Evolutionary conservation across 1,139 yeast genomes (phyloP).

Genomic region (Blastobotrys buckinghamii): DNA sequence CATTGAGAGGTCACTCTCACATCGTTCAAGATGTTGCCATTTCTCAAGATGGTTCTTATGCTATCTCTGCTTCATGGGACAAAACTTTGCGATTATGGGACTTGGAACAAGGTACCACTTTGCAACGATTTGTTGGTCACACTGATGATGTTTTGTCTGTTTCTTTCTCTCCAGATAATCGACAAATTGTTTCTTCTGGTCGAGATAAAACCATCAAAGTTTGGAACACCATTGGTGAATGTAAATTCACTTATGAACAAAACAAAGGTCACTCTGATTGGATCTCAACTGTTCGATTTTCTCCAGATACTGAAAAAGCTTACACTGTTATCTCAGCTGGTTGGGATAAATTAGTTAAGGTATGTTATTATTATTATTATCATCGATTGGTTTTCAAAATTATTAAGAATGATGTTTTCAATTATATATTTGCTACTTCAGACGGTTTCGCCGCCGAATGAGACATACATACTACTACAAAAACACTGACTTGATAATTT

Average conservation of each 20-base stretch:
- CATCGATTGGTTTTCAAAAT: neutral
- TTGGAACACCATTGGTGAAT: slow-evolving; percentile 99
- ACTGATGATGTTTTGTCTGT: slow-evolving; percentile 95
- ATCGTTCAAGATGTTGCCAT: slow-evolving; percentile 97
- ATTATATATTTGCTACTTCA: slow-evolving; percentile 95
- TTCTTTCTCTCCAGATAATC: slow-evolving; percentile 93
- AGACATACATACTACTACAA: slow-evolving; percentile 75
- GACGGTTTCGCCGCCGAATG: slow-evolving; percentile 68
- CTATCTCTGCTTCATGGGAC: slow-evolving; percentile 99
- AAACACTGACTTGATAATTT: slow-evolving; percentile 72
- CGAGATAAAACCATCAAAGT: slow-evolving; percentile 99
- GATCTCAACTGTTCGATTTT: slow-evolving; percentile 97
- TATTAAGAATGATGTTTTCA: slow-evolving; percentile 1
- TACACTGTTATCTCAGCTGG: slow-evolving; percentile 94
- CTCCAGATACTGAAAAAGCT: slow-evolving; percentile 57
- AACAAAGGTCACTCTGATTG: slow-evolving; percentile 92
- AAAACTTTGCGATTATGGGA: slow-evolving; percentile 99
- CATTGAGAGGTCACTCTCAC: slow-evolving; percentile 98
- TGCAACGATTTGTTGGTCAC: slow-evolving; percentile 98
- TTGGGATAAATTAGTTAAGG: slow-evolving; percentile 99
- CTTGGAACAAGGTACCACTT: slow-evolving; percentile 88
- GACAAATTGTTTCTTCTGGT: slow-evolving; percentile 98
- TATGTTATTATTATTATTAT: slow-evolving; percentile 48
- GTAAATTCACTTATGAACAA: slow-evolving; percentile 77
- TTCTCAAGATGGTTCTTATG: slow-evolving; percentile 98